A percentile compares a stretch with the other conserved stretches of the same genome.
phyloP scores from a whole-genome alignment of 106 monocot species.

The Triglochin maritima region DNA sequence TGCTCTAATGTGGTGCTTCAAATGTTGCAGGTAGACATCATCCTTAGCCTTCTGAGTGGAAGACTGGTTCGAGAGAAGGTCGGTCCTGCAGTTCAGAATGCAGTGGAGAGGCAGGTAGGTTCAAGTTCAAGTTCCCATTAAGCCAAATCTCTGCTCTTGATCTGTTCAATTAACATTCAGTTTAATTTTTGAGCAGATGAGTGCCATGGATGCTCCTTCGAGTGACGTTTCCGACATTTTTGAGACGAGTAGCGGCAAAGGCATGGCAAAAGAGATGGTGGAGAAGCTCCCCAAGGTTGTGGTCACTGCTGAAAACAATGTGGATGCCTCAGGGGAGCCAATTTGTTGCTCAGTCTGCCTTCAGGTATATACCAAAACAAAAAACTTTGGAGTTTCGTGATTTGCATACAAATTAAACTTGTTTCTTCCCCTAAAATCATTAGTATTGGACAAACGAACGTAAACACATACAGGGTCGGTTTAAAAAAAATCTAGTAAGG shows the following conservation, averaged over 20 bases:
- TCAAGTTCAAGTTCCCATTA: no score
- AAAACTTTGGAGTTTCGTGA: background rate
- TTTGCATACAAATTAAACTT: no score
- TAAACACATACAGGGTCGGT: no score
- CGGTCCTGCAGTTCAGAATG: conserved; percentile 68
- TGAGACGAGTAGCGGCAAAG: conserved; percentile 42
- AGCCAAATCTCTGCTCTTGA: background rate
- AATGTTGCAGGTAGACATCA: conserved; percentile 45
- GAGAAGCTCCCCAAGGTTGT: conserved; percentile 41
- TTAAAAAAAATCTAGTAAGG: no score
- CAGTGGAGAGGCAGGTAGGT: conserved; percentile 74
- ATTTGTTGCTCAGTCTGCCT: conserved; percentile 58
- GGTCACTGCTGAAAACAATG: conserved; percentile 31
- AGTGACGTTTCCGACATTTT: conserved; percentile 48
- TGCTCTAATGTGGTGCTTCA: no score
- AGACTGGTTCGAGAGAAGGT: conserved; percentile 70
- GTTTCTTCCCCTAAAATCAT: no score
- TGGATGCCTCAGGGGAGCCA: conserved; percentile 37
- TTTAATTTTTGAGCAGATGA: conserved; percentile 38
- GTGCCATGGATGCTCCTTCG: conserved; percentile 34
- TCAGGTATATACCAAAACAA: conserved; percentile 12
- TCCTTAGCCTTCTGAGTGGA: conserved; percentile 63
- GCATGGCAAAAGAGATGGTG: conserved; percentile 44
- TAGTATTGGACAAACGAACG: no score
- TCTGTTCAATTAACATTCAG: no score